Percentiles rank a stretch among this genome's conserved stretches.
Evolutionary conservation across 441 rosid species (phyloP).

Genomic region (Gossypium armourianum): DNA sequence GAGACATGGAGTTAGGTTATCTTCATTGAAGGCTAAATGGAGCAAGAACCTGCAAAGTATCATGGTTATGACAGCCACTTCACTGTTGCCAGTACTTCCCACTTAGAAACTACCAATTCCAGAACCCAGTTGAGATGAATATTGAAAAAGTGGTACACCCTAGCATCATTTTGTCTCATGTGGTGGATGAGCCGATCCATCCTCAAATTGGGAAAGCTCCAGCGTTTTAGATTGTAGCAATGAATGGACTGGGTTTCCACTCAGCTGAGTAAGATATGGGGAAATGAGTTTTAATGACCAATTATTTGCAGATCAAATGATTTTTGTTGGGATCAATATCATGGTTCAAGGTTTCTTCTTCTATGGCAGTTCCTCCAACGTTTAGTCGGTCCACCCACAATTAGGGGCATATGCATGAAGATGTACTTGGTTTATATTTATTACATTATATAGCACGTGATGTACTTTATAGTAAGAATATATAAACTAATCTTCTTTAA

Average conservation of each 20-base stretch:
- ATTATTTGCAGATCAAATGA: conserved; percentile 4
- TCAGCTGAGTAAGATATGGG: conserved; percentile 45
- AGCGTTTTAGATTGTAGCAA: conserved; percentile 45
- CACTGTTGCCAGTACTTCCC: conserved; percentile 16
- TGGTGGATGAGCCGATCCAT: conserved; percentile 13
- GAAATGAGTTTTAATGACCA: conserved; percentile 21
- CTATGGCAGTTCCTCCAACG: conserved; percentile 48
- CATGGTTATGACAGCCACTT: conserved; percentile 40
- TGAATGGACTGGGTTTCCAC: conserved; percentile 39
- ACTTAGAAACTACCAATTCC: conserved; percentile 27
- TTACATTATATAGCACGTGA: background rate
- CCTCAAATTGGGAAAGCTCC: conserved; percentile 39
- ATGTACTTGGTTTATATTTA: background rate
- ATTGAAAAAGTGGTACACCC: conserved; percentile 56
- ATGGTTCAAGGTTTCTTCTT: conserved; percentile 49
- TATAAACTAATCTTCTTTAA: background rate
- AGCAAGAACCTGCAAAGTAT: conserved; percentile 52
- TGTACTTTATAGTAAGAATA: background rate
- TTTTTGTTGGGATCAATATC: background rate
- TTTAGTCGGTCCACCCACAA: conserved; percentile 28
- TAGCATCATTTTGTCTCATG: conserved; percentile 42
- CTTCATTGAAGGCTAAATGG: conserved; percentile 45
- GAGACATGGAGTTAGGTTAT: conserved; percentile 36
- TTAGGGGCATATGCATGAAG: background rate
- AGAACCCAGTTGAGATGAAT: conserved; percentile 30